A percentile compares a stretch with the other conserved stretches of the same genome.
Conservation (phyloP, 1,139 yeast genomes). For the Taiozyma sp. region DNA sequence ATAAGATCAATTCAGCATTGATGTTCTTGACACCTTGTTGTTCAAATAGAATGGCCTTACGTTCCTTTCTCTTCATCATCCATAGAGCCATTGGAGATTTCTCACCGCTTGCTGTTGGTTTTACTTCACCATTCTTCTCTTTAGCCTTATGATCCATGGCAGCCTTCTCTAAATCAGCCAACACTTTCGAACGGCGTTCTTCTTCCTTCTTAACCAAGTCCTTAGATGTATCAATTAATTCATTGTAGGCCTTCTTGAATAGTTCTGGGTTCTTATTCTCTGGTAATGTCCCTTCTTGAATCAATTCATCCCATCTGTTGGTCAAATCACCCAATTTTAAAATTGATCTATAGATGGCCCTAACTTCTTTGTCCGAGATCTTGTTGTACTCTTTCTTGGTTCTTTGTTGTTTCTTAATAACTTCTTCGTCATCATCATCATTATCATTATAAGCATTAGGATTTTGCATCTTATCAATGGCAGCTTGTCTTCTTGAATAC, state of each 20-base stretch:
- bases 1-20: slow-evolving; percentile 83
- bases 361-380: slow-evolving; percentile 79
- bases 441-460: slow-evolving; percentile 33
- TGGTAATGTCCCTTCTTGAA: slow-evolving; percentile 85
- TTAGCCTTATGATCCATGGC: slow-evolving; percentile 52
- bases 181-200: slow-evolving; percentile 46
- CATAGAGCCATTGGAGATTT: slow-evolving; percentile 43
- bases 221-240: slow-evolving; percentile 57
- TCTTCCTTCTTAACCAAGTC: slow-evolving; percentile 65
- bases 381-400: slow-evolving; percentile 37
- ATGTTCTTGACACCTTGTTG: slow-evolving; percentile 83
- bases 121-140: slow-evolving; percentile 36
- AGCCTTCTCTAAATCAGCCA: slow-evolving; percentile 55
- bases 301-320: slow-evolving; percentile 80
- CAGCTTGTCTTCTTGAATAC: slow-evolving; percentile 76
- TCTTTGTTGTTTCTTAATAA: slow-evolving; percentile 23
- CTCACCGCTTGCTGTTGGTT: slow-evolving; percentile 24
- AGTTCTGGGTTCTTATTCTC: slow-evolving; percentile 76
- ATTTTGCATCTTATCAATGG: slow-evolving; percentile 50
- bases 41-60: slow-evolving; percentile 86
- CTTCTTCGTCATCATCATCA: slow-evolving; percentile 38
- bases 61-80: slow-evolving; percentile 58
- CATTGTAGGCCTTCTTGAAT: slow-evolving; percentile 70
- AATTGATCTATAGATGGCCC: slow-evolving; percentile 81
- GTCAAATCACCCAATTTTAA: slow-evolving; percentile 77